A percentile compares a stretch with the other conserved stretches of the same genome.
Evolutionary conservation across 306 rosid species (phyloP).

Genomic region (Malus asiatica): DNA sequence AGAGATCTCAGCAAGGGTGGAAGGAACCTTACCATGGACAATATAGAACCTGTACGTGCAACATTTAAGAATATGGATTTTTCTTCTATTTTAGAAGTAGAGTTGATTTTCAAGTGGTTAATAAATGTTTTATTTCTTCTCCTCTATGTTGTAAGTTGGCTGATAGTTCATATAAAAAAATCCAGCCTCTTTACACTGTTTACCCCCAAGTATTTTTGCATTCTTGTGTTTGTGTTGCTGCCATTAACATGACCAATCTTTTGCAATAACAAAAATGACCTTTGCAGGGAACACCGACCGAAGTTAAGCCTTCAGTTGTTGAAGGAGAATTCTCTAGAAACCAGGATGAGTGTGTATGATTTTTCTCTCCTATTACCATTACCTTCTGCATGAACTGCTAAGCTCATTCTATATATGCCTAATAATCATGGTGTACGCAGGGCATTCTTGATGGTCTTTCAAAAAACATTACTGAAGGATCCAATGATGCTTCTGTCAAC

Average conservation of each 20-base stretch:
- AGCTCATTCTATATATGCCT: constrained; percentile 14
- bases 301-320: constrained; percentile 59
- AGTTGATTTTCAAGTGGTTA: not conserved
- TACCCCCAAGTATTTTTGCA: not conserved
- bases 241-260: not conserved
- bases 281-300: constrained; percentile 62
- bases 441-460: constrained; percentile 49
- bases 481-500: constrained; percentile 39
- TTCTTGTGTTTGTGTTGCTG: not conserved
- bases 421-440: constrained; percentile 32
- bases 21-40: constrained; percentile 55
- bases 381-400: constrained; percentile 12
- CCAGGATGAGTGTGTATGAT: constrained; percentile 56
- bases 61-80: constrained; percentile 1
- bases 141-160: not conserved
- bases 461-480: constrained; percentile 42
- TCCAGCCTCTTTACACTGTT: not conserved
- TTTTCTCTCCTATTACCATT: constrained; percentile 5
- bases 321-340: constrained; percentile 44
- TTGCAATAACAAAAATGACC: constrained; percentile 20
- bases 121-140: not conserved
- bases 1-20: constrained; percentile 97
- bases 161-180: not conserved
- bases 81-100: not conserved
- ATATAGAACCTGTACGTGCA: constrained; percentile 57